Evolutionary conservation across 2,329 filamentous ascomycete genomes (phyloP).

Genomic region (Aspergillus sp.): DNA sequence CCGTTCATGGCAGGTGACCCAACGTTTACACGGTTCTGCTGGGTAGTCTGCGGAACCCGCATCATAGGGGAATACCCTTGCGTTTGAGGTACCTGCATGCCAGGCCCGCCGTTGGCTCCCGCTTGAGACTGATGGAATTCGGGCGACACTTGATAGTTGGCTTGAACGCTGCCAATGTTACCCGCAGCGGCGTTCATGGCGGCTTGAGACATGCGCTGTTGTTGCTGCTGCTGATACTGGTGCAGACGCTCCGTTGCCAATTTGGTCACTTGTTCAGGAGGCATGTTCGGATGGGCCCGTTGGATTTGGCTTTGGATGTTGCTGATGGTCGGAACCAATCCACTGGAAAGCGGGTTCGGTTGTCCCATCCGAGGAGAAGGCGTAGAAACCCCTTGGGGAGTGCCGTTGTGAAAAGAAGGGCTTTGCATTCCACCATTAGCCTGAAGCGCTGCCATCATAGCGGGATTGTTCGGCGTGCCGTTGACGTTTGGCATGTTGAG

Average conservation of each 20-base stretch:
- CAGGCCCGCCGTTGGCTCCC: constrained; percentile 28
- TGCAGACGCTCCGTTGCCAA: constrained; percentile 47
- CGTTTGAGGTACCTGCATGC: constrained; percentile 42
- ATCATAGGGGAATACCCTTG: constrained; percentile 50
- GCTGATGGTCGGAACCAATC: constrained; percentile 50
- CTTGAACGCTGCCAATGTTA: constrained; percentile 35
- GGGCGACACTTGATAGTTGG: constrained; percentile 35
- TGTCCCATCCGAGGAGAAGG: constrained; percentile 44
- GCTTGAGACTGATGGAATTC: constrained; percentile 30
- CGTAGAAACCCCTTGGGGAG: constrained; percentile 35
- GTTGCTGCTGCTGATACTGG: constrained; percentile 37
- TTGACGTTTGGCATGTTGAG: constrained; percentile 38
- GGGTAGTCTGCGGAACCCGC: constrained; percentile 44
- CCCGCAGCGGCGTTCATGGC: constrained; percentile 48
- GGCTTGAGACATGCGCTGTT: constrained; percentile 44
- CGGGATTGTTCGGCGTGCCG: constrained; percentile 34
- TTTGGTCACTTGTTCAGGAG: constrained; percentile 48
- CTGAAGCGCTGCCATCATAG: constrained; percentile 41
- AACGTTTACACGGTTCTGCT: constrained; percentile 34
- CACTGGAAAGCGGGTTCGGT: constrained; percentile 46
- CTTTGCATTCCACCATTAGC: constrained; percentile 38
- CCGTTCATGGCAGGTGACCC: constrained; percentile 42
- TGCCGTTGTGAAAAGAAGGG: constrained; percentile 36
- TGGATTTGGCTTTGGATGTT: constrained; percentile 49
- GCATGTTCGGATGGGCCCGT: constrained; percentile 44